Evolutionary conservation across 768 basidiomycete genomes (phyloP), one percentile per base, ranked within the genome.

Genomic region (Dacryopinax spathularia): DNA sequence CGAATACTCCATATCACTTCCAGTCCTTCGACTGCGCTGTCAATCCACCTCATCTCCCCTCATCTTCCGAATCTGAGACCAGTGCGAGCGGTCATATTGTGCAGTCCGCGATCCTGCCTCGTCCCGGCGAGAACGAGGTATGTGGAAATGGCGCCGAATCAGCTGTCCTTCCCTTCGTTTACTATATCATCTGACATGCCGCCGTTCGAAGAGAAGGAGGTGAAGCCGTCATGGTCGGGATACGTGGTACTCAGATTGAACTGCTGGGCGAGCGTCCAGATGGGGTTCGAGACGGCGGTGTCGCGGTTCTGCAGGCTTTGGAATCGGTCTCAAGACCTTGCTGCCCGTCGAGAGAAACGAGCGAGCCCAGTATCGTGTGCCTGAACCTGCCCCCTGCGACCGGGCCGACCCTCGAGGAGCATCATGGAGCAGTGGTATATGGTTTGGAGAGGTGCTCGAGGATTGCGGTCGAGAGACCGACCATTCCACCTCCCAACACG

Each of bases 401-500:
- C 22, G 69, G 63, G n/a, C 80, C 76, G 1, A 78, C n/a, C 86
- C 63, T 87, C 86, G 22, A 87, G 68, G 56, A 88, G 76, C 62
- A 84, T 69, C 68, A 84, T 85, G 68, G 84, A 76, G n/a, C 77
- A 65, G 66, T 85, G 77, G 3, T 82, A 25, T 77, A 73, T 56
- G 78, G 71, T 48, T 84, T 77, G 27, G 7, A 86, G 75, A 0
- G 83, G n/a, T n/a, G n/a, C n/a, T n/a, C n/a, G 81, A 31, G 81
- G 79, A 13, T 20, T 9, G 86, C 86, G 10, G 85, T 84, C 34
- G 83, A 83, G 20, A 86, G 74, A 10, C 86, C 86, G 3, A 86
- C 73, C 37, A 86, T 79, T 7, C 86, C 85, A 34, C 83, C 85
- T 3, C 86, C 86, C 25, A 86, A 77, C 60, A 87, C 82, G 37